Evolutionary conservation across 2,329 filamentous ascomycete species (phyloP).

Genomic region (Ophiostoma ulmi): DNA sequence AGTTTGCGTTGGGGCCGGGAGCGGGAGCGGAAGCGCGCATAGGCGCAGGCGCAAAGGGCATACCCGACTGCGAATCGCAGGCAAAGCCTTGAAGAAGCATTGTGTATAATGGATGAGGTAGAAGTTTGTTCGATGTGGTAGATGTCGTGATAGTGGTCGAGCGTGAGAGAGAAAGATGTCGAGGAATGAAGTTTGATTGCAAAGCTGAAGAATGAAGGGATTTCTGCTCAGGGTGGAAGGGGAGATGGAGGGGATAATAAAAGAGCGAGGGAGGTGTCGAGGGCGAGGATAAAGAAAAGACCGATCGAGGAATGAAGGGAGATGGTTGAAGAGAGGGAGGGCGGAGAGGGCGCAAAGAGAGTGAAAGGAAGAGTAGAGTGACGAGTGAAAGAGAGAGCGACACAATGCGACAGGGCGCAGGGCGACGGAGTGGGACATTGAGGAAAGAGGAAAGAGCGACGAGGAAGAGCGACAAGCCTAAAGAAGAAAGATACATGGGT

Average conservation of each 20-base stretch:
- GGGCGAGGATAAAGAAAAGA: conserved; percentile 9
- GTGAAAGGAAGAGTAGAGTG: background rate
- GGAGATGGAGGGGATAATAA: conserved; percentile 20
- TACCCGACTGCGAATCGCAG: conserved; percentile 25
- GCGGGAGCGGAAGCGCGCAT: background rate
- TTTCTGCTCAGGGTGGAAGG: conserved; percentile 13
- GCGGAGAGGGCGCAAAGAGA: background rate
- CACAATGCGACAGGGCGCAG: conserved; percentile 4
- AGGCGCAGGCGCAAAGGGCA: conserved; percentile 16
- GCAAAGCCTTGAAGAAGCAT: conserved; percentile 27
- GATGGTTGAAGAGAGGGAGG: conserved; percentile 10
- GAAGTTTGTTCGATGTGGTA: background rate
- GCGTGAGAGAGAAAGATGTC: background rate
- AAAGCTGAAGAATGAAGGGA: conserved; percentile 25
- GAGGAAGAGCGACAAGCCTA: background rate
- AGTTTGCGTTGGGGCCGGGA: conserved; percentile 2
- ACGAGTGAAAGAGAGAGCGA: background rate
- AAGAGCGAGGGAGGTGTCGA: conserved; percentile 15
- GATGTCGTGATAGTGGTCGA: background rate
- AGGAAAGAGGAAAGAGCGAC: conserved; percentile 13
- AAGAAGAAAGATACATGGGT: conserved; percentile 2
- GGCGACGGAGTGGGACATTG: conserved; percentile 9
- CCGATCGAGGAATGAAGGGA: background rate
- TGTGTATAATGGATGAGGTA: background rate
- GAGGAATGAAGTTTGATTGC: conserved; percentile 16